phyloP scores from a whole-genome alignment of 768 basidiomycete species.

The Nevesoporus exiguus region DNA sequence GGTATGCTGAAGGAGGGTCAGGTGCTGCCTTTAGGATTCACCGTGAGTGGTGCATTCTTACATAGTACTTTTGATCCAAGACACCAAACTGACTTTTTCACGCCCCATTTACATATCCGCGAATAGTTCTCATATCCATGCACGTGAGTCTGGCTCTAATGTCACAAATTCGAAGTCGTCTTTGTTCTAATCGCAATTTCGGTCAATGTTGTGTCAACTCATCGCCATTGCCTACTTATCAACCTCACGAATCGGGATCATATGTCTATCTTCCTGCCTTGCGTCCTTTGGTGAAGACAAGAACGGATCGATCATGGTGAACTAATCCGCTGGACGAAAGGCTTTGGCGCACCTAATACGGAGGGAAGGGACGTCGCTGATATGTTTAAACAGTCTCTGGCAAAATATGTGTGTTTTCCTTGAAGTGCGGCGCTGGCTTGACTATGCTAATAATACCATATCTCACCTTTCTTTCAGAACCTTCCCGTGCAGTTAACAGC shows the following conservation, averaged over 20 bases:
- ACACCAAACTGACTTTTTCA: not conserved
- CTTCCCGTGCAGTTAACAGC: constrained; percentile 84
- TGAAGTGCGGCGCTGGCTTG: not conserved
- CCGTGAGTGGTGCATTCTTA: constrained; percentile 52
- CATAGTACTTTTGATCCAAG: not conserved
- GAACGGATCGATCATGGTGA: constrained; percentile 88
- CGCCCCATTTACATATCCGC: not conserved
- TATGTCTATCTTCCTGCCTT: not conserved
- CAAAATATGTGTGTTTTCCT: constrained; percentile 58
- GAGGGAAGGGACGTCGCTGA: constrained; percentile 91
- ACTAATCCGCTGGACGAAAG: constrained; percentile 99
- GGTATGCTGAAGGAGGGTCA: constrained; percentile 50
- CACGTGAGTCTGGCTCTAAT: constrained; percentile 50
- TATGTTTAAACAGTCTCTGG: constrained; percentile 85
- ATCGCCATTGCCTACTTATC: not conserved
- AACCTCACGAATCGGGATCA: not conserved
- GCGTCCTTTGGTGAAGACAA: constrained; percentile 53
- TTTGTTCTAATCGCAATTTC: not conserved
- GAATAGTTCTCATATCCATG: constrained; percentile 93
- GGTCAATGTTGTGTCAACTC: not conserved
- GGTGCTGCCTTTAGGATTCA: constrained; percentile 85
- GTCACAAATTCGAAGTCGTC: not conserved
- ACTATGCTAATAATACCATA: not conserved
- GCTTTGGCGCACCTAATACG: constrained; percentile 87
- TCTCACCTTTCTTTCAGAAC: constrained; percentile 42